Conservation (phyloP, 495 filamentous ascomycete genomes). For the Monascus purpureus region DNA sequence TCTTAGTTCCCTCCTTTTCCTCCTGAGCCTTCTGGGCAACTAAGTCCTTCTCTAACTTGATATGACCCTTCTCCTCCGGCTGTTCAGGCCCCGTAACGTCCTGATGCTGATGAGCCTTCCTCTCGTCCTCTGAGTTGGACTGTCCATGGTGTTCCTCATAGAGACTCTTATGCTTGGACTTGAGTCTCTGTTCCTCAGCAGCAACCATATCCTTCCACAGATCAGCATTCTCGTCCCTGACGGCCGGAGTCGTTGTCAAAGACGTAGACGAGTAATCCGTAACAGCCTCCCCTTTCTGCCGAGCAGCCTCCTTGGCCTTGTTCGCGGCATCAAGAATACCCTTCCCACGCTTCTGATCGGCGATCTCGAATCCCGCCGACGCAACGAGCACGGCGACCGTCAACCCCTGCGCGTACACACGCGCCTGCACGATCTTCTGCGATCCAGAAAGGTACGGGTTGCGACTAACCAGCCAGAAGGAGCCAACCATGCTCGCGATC, state of each 20-base stretch:
- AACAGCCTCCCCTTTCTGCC: conserved; percentile 39
- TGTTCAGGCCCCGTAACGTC: neutral
- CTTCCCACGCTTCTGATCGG: conserved; percentile 59
- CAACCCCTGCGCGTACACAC: conserved; percentile 94
- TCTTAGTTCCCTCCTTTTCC: conserved; percentile 5
- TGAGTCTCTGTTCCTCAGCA: conserved; percentile 56
- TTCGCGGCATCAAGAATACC: conserved; percentile 33
- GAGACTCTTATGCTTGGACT: conserved; percentile 37
- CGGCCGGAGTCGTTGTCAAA: conserved; percentile 34
- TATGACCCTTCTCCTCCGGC: conserved; percentile 6
- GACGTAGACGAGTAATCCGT: neutral
- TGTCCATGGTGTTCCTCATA: conserved; percentile 16
- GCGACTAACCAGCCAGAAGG: conserved; percentile 62
- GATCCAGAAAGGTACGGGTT: conserved; percentile 58
- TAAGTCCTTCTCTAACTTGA: conserved; percentile 6
- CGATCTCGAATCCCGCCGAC: conserved; percentile 78
- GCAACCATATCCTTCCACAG: conserved; percentile 85
- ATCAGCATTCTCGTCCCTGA: conserved; percentile 57
- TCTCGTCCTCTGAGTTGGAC: conserved; percentile 4
- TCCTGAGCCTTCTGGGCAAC: conserved; percentile 1
- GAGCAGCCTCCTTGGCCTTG: conserved; percentile 58
- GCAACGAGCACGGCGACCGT: conserved; percentile 81
- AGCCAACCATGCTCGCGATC: conserved; percentile 67
- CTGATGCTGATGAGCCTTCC: conserved; percentile 1
- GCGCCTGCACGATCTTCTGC: conserved; percentile 95